Conservation (phyloP, 2,329 filamentous ascomycete genomes). For the Blastomyces gilchristii region DNA sequence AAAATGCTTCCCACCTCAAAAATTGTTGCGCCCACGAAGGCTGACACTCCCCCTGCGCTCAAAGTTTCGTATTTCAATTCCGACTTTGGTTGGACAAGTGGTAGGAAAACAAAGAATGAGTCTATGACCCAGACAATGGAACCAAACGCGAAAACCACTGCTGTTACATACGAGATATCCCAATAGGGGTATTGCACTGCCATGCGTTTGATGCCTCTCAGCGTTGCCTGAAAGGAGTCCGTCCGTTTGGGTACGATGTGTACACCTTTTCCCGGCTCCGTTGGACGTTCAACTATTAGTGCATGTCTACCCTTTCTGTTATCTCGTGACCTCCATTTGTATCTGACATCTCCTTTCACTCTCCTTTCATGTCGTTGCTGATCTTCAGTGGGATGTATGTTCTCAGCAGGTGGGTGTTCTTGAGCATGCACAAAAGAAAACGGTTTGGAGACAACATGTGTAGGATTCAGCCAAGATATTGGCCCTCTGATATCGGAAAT, state of each 20-base stretch:
- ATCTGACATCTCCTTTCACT: conserved; percentile 6
- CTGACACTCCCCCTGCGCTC: conserved; percentile 50
- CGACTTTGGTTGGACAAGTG: conserved; percentile 43
- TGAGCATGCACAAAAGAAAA: neutral
- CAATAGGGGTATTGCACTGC: conserved; percentile 43
- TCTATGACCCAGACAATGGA: conserved; percentile 50
- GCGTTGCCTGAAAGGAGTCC: conserved; percentile 23
- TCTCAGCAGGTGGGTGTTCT: neutral
- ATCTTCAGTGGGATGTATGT: neutral
- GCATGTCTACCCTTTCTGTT: conserved; percentile 42
- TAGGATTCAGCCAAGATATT: conserved; percentile 1
- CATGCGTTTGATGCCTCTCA: conserved; percentile 39
- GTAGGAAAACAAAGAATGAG: conserved; percentile 55
- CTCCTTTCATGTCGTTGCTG: conserved; percentile 1
- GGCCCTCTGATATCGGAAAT: conserved; percentile 2
- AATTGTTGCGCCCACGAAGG: conserved; percentile 56
- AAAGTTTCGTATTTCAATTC: conserved; percentile 46
- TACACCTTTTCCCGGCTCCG: conserved; percentile 16
- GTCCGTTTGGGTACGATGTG: conserved; percentile 28
- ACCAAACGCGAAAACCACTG: conserved; percentile 44
- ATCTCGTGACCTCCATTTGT: conserved; percentile 35
- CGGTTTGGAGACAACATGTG: neutral
- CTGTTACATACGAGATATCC: conserved; percentile 49
- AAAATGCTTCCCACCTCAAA: conserved; percentile 56
- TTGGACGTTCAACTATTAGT: conserved; percentile 21